Conservation (phyloP, 2,329 filamentous ascomycete genomes). For the Ustulina deusta region DNA sequence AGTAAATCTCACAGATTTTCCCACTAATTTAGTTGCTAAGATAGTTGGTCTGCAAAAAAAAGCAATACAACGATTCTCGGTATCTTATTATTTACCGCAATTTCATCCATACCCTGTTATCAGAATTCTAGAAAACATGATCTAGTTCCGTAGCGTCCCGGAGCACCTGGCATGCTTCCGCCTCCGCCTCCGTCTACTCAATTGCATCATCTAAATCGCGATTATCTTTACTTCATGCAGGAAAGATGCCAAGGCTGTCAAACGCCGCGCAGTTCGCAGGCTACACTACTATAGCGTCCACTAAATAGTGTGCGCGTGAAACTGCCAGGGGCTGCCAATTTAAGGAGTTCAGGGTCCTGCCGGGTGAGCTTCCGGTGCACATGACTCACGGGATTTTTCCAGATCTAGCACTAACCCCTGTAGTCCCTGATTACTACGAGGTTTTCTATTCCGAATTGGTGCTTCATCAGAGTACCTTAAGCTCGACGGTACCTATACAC, state of each 20-base stretch:
- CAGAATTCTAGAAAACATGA: neutral
- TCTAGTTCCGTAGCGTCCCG: neutral
- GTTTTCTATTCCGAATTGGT: neutral
- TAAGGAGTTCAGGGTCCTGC: conserved; percentile 4
- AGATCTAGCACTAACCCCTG: neutral
- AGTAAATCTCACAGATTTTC: too few species aligned
- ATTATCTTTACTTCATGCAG: conserved; percentile 1
- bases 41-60: conserved; percentile 4
- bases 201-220: neutral
- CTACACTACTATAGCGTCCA: neutral
- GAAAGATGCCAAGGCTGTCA: conserved; percentile 26
- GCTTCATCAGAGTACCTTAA: neutral
- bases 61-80: neutral
- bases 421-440: conserved; percentile 29
- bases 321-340: conserved; percentile 28
- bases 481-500: neutral
- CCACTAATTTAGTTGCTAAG: neutral
- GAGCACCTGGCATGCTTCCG: neutral
- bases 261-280: conserved; percentile 16
- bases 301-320: conserved; percentile 16
- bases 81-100: neutral
- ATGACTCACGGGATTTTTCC: conserved; percentile 34
- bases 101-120: neutral
- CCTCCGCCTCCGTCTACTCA: neutral
- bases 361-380: conserved; percentile 30